These are phyloP conservation scores for Neonectria faginata DNA, from an alignment of 2,329 filamentous ascomycete genomes.

Conservation along the genomic window DNA sequence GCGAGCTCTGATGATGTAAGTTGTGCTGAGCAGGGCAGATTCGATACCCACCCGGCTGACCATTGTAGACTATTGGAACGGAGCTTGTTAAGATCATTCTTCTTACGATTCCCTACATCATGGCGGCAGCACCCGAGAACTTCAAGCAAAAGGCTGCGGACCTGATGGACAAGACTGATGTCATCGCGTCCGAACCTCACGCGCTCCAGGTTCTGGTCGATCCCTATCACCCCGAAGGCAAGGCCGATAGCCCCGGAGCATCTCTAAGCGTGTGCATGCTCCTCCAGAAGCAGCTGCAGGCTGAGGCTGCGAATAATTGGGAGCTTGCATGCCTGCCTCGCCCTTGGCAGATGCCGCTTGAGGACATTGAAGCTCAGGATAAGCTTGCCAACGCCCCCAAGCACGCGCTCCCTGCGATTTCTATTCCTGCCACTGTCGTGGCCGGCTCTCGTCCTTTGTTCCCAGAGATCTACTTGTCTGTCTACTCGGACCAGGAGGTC, in stretches of 20 bases:
- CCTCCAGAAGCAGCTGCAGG: conserved; percentile 86
- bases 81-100: conserved; percentile 98
- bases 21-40: conserved; percentile 34
- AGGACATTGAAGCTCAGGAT: conserved; percentile 70
- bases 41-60: conserved; percentile 25
- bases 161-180: conserved; percentile 92
- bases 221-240: conserved; percentile 77
- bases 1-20: conserved; percentile 91
- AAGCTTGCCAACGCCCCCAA: conserved; percentile 73
- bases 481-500: conserved; percentile 87
- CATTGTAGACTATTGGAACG: conserved; percentile 71
- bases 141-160: conserved; percentile 80
- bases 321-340: conserved; percentile 76
- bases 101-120: conserved; percentile 90
- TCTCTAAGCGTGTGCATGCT: conserved; percentile 79
- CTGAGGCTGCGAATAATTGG: conserved; percentile 81
- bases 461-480: conserved; percentile 93
- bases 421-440: conserved; percentile 79
- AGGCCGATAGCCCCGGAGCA: conserved; percentile 72
- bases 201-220: conserved; percentile 87
- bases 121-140: conserved; percentile 77
- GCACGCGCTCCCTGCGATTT: conserved; percentile 81
- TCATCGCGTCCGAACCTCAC: conserved; percentile 91
- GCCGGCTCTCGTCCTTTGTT: conserved; percentile 83
- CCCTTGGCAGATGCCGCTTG: conserved; percentile 73